phyloP scores from a whole-genome alignment of 2,329 filamentous ascomycete genomes.

The Penicillium thymicola region DNA sequence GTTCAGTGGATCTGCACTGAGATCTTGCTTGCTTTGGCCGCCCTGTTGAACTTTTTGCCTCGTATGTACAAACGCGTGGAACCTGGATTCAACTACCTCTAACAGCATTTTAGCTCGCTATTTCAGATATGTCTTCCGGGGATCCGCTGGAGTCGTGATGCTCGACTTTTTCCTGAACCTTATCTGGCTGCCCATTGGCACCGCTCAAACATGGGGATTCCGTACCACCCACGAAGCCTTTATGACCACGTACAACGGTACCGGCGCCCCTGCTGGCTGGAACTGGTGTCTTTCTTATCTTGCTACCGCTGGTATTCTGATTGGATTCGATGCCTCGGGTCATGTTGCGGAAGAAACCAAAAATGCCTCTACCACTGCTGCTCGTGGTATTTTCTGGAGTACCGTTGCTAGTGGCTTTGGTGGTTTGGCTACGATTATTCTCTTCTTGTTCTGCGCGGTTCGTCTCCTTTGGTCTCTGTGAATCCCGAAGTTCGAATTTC shows the following conservation, averaged over 20 bases:
- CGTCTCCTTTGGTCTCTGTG: background rate
- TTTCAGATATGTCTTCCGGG: conserved; percentile 46
- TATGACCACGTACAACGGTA: conserved; percentile 59
- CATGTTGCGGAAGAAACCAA: conserved; percentile 62
- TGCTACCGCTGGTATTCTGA: conserved; percentile 58
- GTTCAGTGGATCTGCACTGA: conserved; percentile 61
- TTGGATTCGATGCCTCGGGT: conserved; percentile 60
- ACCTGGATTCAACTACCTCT: background rate
- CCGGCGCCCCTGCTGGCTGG: conserved; percentile 55
- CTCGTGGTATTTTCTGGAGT: conserved; percentile 60
- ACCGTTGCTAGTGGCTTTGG: conserved; percentile 56
- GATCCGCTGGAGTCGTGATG: conserved; percentile 51
- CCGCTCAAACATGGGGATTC: conserved; percentile 56
- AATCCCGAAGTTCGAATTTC: background rate
- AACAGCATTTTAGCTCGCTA: conserved; percentile 19
- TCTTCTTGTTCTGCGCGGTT: conserved; percentile 57
- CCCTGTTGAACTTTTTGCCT: conserved; percentile 50
- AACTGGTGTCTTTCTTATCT: conserved; percentile 63
- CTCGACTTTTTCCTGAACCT: conserved; percentile 59
- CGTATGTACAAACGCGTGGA: conserved; percentile 36
- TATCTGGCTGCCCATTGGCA: conserved; percentile 60
- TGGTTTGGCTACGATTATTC: conserved; percentile 54
- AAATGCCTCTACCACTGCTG: conserved; percentile 55
- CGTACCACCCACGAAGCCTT: conserved; percentile 59
- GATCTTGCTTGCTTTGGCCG: conserved; percentile 50